phyloP scores from a whole-genome alignment of 768 basidiomycete genomes.

The Amanita inopinata region DNA sequence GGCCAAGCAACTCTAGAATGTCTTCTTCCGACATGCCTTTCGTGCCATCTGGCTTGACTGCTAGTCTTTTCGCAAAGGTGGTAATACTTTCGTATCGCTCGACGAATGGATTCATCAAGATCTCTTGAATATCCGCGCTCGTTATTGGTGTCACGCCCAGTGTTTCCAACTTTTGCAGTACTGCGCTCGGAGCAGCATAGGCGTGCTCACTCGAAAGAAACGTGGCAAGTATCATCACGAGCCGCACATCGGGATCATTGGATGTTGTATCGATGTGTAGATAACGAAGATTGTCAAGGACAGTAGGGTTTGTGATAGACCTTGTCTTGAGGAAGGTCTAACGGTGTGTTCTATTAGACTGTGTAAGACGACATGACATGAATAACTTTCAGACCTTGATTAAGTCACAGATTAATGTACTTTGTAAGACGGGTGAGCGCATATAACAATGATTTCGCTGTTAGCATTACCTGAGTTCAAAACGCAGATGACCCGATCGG shows the following conservation, averaged over 20 bases:
- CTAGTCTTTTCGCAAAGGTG: conserved; percentile 35
- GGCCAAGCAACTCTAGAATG: conserved; percentile 38
- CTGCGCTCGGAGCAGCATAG: conserved; percentile 21
- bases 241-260: conserved; percentile 47
- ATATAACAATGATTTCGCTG: conserved; percentile 5
- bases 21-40: conserved; percentile 35
- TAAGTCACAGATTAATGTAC: conserved; percentile 51
- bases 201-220: conserved; percentile 36
- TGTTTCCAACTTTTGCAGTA: conserved; percentile 43
- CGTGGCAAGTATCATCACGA: conserved; percentile 64
- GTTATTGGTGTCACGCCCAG: conserved; percentile 48
- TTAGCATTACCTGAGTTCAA: conserved; percentile 49
- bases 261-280: conserved; percentile 63
- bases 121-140: conserved; percentile 46
- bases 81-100: conserved; percentile 44
- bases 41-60: conserved; percentile 22
- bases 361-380: conserved; percentile 1
- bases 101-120: conserved; percentile 62
- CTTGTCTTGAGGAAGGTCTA: conserved; percentile 66
- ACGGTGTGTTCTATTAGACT: conserved; percentile 9
- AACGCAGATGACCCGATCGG: conserved; percentile 54
- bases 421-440: conserved; percentile 17
- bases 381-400: conserved; percentile 39
- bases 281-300: conserved; percentile 45
- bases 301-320: conserved; percentile 42